Evolutionary conservation across 2,329 filamentous ascomycete genomes (phyloP), one percentile per base, ranked within the genome.

Genomic region (Cladorrhinum sp.): DNA sequence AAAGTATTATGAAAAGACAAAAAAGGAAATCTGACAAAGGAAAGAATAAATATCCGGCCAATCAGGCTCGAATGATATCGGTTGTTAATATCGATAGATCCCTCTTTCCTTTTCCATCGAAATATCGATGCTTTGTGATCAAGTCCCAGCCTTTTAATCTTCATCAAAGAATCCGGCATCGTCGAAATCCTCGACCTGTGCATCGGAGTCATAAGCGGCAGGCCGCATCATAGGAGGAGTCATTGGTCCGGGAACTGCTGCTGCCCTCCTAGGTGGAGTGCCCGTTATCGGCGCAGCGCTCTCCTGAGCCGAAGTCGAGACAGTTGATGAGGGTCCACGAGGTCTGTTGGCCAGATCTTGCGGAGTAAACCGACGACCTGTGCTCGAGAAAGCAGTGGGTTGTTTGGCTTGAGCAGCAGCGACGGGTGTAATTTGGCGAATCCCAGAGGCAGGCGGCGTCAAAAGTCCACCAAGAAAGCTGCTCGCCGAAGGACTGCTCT

Each of bases 371-470:
- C 85, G 80, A 28, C 84, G 82, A 20, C 85, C 84, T 0, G 84
- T 87, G 64, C 75, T 83, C 12, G 80, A 77, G 67, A 88, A 88
- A 1, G 86, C 85, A 0, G 85, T 86, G 2, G 85, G 83, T 65
- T 87, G 85, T 21, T 73, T 68, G 42, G 62, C 36, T 23, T 64
- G 57, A 18, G 60, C 73, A 72, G 64, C 58, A 78, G 60, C 73
- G 72, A 65, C 58, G 78, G 73, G 76, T 0, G 86, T 82, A 2
- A 82, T 85, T 66, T 86, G 86, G 49, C 90, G 87, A 53, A 89
- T 74, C 58, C 86, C 85, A 3, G 90, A 92, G 28, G 89, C 86
- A 3, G 93, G 94, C n/a, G 94, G 93, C 1, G 94, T 97, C 80
- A 97, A 82, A 21, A 96, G 84, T 1, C 93, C 93, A 0, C 88